These are phyloP conservation scores for Epichloe aotearoae DNA, from an alignment of 2,329 filamentous ascomycete genomes.

Conservation along the genomic window DNA sequence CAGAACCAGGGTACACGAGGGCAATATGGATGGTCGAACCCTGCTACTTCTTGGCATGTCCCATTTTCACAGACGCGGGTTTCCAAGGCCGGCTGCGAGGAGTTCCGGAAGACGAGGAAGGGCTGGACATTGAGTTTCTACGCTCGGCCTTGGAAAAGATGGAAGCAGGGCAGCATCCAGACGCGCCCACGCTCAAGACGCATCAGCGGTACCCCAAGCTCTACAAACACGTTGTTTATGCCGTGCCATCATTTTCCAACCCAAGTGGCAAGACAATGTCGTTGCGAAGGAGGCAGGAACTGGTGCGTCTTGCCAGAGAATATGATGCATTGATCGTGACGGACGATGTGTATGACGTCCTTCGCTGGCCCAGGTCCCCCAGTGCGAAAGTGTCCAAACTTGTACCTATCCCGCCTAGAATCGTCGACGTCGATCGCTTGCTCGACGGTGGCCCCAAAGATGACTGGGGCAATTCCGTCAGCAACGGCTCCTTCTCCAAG, in stretches of 20 bases:
- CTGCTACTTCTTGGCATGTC: constrained; percentile 71
- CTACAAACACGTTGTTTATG: constrained; percentile 80
- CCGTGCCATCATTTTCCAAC: constrained; percentile 79
- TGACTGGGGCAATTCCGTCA: constrained; percentile 69
- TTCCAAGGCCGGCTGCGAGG: constrained; percentile 54
- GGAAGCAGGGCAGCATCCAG: constrained; percentile 13
- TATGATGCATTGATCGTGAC: constrained; percentile 72
- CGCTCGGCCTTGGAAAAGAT: constrained; percentile 17
- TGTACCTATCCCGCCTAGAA: constrained; percentile 44
- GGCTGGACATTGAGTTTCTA: constrained; percentile 51
- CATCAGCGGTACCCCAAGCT: constrained; percentile 38
- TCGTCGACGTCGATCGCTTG: constrained; percentile 2
- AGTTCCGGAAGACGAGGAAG: constrained; percentile 65
- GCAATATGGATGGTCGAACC: constrained; percentile 72
- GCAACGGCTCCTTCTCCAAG: constrained; percentile 87
- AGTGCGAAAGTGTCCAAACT: constrained; percentile 56
- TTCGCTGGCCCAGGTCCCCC: constrained; percentile 53
- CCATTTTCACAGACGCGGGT: constrained; percentile 73
- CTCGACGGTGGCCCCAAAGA: constrained; percentile 1
- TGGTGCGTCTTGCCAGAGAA: constrained; percentile 65
- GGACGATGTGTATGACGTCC: constrained; percentile 90
- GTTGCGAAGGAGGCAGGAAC: constrained; percentile 46
- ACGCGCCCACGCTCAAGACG: constrained; percentile 6
- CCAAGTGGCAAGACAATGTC: constrained; percentile 78
- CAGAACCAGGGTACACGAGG: constrained; percentile 62